Conservation (phyloP, 2,329 filamentous ascomycete genomes). For the Sordariomycetes sp. region DNA sequence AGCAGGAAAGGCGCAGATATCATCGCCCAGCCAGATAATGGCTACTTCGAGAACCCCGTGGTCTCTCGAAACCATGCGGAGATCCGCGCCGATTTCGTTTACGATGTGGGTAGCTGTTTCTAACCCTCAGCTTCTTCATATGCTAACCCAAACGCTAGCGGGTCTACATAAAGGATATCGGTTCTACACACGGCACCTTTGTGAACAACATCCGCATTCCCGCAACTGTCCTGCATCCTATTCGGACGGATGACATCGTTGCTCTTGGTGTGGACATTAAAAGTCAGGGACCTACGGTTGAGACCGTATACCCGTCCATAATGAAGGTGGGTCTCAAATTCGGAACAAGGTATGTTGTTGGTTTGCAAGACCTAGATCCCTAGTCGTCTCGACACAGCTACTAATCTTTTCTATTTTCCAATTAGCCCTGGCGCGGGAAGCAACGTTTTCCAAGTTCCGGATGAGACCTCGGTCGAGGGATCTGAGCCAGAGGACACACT, state of each 20-base stretch:
- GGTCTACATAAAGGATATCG: conserved; percentile 6
- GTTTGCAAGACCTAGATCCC: background rate
- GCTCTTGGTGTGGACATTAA: conserved; percentile 5
- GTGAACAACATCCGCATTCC: conserved; percentile 3
- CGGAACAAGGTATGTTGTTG: background rate
- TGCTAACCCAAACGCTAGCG: background rate
- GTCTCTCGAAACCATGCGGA: conserved; percentile 6
- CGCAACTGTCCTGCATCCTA: background rate
- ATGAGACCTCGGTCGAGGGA: background rate
- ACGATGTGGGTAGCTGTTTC: background rate
- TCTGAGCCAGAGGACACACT: background rate
- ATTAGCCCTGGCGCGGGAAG: background rate
- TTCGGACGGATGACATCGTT: conserved; percentile 3
- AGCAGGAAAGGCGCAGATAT: conserved; percentile 3
- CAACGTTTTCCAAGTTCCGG: background rate
- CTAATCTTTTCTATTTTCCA: background rate
- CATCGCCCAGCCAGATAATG: background rate
- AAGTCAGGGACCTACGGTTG: background rate
- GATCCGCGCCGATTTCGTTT: conserved; percentile 5
- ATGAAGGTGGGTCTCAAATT: background rate
- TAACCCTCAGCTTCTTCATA: background rate
- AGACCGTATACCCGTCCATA: background rate
- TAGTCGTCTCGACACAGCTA: background rate
- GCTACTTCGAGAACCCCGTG: conserved; percentile 7
- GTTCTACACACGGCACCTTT: conserved; percentile 7